These are phyloP conservation scores for Rhodocollybia butyracea DNA, from an alignment of 768 basidiomycete species.

Conservation along the genomic window DNA sequence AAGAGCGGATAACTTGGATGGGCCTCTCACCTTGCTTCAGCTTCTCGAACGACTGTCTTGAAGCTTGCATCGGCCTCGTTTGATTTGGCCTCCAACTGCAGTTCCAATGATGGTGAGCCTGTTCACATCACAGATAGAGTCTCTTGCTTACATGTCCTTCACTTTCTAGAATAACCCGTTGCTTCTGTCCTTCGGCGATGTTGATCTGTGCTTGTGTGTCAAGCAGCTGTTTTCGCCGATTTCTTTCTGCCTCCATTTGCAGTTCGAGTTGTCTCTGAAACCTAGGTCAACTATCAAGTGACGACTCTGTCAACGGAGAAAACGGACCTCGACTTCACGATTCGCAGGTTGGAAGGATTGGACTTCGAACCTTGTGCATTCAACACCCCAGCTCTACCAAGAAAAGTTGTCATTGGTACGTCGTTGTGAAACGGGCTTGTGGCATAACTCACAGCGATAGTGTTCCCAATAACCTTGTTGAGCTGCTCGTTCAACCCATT, in stretches of 20 bases:
- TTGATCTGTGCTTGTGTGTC: conserved; percentile 59
- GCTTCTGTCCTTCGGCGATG: conserved; percentile 56
- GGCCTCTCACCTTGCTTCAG: conserved; percentile 39
- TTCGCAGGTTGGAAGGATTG: conserved; percentile 59
- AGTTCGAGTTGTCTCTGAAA: conserved; percentile 53
- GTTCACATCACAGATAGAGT: background rate
- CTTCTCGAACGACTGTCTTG: conserved; percentile 48
- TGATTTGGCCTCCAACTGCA: conserved; percentile 44
- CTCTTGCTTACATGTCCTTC: conserved; percentile 42
- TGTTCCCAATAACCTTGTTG: conserved; percentile 45
- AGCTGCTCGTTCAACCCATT: conserved; percentile 49
- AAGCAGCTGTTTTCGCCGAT: conserved; percentile 51
- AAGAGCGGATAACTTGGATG: background rate
- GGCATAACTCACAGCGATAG: conserved; percentile 34
- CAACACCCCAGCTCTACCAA: conserved; percentile 50
- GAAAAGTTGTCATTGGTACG: background rate
- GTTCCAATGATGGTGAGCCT: background rate
- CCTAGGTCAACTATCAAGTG: background rate
- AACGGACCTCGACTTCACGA: conserved; percentile 52
- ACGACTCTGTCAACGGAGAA: background rate
- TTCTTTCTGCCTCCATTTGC: conserved; percentile 58
- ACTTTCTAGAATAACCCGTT: conserved; percentile 51
- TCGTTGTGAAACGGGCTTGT: background rate
- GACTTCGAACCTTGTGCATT: conserved; percentile 57
- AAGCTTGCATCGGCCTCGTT: conserved; percentile 53